phyloP scores from a whole-genome alignment of 805 yeast species.

The Schwanniomyces sp. region DNA sequence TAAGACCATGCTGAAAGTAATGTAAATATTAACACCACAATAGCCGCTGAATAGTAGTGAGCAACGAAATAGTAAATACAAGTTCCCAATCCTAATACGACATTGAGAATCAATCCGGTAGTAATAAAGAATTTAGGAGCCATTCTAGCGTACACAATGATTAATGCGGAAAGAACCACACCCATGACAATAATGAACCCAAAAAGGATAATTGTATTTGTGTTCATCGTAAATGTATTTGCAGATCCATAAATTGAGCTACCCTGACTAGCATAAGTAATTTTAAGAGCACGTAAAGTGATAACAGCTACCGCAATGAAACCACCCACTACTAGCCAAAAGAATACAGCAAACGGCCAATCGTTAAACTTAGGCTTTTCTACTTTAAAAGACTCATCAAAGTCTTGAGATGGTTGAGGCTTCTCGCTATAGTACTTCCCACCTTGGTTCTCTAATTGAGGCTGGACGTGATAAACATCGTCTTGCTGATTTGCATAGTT shows the following conservation, averaged over 20 bases:
- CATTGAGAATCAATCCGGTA: conserved; percentile 65
- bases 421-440: conserved; percentile 21
- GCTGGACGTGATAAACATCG: conserved; percentile 11
- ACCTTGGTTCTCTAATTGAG: conserved; percentile 31
- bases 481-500: conserved; percentile 2
- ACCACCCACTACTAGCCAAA: conserved; percentile 51
- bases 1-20: conserved; percentile 65
- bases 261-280: conserved; percentile 57
- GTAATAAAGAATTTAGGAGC: conserved; percentile 68
- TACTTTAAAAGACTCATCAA: conserved; percentile 69
- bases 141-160: conserved; percentile 61
- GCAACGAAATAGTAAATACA: conserved; percentile 70
- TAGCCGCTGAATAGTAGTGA: conserved; percentile 76
- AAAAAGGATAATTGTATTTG: conserved; percentile 72
- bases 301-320: conserved; percentile 71
- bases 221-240: conserved; percentile 63
- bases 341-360: conserved; percentile 63
- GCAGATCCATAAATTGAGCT: conserved; percentile 56
- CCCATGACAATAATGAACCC: conserved; percentile 64
- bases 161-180: conserved; percentile 53
- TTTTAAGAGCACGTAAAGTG: conserved; percentile 62
- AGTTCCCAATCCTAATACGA: conserved; percentile 70
- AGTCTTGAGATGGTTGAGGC: conserved; percentile 38
- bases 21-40: conserved; percentile 69
- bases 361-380: conserved; percentile 67